These are phyloP conservation scores for Fraxinus ornus DNA, from an alignment of 305 asterid genomes.

Conservation along the genomic window DNA sequence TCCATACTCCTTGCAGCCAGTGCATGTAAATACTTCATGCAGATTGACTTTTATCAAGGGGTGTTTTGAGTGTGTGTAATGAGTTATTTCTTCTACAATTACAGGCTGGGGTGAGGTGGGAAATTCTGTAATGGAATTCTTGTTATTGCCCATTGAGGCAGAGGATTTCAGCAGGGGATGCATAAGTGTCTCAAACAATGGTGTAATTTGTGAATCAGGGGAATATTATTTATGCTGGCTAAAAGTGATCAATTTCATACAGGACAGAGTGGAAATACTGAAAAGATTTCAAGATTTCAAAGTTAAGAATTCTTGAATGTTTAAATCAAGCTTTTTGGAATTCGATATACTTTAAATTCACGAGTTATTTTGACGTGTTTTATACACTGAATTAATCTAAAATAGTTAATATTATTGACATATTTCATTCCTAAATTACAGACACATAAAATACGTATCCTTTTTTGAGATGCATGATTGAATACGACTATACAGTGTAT, in stretches of 20 bases:
- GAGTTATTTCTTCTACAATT: slow-evolving; percentile 42
- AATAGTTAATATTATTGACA: background rate
- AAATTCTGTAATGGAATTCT: slow-evolving; percentile 27
- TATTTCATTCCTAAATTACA: background rate
- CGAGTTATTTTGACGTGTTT: background rate
- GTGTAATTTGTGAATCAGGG: slow-evolving; percentile 18
- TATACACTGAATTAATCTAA: background rate
- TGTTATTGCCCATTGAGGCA: slow-evolving; percentile 22
- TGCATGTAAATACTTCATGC: slow-evolving; percentile 53
- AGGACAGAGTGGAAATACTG: background rate
- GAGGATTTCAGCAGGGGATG: slow-evolving; percentile 23
- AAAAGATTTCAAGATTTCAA: background rate
- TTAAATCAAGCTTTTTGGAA: background rate
- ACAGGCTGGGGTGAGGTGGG: slow-evolving; percentile 49
- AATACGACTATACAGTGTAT: background rate
- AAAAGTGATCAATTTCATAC: slow-evolving; percentile 25
- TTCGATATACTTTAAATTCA: background rate
- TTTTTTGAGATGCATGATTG: background rate
- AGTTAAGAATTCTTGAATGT: background rate
- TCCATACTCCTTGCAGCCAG: slow-evolving; percentile 81
- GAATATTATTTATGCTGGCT: slow-evolving; percentile 40
- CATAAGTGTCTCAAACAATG: background rate
- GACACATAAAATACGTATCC: background rate
- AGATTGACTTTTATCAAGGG: slow-evolving; percentile 48
- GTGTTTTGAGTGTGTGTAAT: slow-evolving; percentile 64